A percentile compares a stretch with the other conserved stretches of the same genome.
Evolutionary conservation across 495 filamentous ascomycete genomes (phyloP).

Genomic region (Podospora pseudocomata): DNA sequence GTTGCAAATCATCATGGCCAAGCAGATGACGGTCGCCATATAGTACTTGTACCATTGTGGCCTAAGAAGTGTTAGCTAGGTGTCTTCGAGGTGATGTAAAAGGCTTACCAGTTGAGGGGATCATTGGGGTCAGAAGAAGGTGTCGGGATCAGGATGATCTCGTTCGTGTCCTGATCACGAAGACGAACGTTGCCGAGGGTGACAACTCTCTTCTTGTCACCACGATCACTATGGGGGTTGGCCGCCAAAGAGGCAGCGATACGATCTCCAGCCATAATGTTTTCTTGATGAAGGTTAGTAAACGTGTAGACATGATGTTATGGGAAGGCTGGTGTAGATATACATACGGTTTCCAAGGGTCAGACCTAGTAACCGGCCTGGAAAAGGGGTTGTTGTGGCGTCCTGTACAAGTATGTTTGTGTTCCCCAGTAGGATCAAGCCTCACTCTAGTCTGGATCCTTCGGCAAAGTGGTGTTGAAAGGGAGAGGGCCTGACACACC

Average conservation of each 20-base stretch:
- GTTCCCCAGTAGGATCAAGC: not conserved
- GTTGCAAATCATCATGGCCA: conserved; percentile 55
- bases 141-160: conserved; percentile 52
- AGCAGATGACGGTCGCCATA: conserved; percentile 45
- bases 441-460: not conserved
- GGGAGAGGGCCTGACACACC: not conserved
- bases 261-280: conserved; percentile 14
- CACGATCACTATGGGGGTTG: conserved; percentile 14
- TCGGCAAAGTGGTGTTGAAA: not conserved
- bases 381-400: not conserved
- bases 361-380: not conserved
- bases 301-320: not conserved
- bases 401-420: not conserved
- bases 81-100: not conserved
- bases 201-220: conserved; percentile 19
- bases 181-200: conserved; percentile 49
- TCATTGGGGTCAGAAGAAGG: conserved; percentile 60
- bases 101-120: conserved; percentile 50
- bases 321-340: not conserved
- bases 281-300: not conserved
- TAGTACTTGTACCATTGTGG: conserved; percentile 46
- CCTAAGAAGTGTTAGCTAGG: conserved; percentile 29
- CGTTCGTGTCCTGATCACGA: conserved; percentile 47
- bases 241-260: conserved; percentile 24
- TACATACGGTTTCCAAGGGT: not conserved